These are phyloP conservation scores for Candolleomyces aberdarensis DNA, from an alignment of 768 basidiomycete species.

Conservation along the genomic window DNA sequence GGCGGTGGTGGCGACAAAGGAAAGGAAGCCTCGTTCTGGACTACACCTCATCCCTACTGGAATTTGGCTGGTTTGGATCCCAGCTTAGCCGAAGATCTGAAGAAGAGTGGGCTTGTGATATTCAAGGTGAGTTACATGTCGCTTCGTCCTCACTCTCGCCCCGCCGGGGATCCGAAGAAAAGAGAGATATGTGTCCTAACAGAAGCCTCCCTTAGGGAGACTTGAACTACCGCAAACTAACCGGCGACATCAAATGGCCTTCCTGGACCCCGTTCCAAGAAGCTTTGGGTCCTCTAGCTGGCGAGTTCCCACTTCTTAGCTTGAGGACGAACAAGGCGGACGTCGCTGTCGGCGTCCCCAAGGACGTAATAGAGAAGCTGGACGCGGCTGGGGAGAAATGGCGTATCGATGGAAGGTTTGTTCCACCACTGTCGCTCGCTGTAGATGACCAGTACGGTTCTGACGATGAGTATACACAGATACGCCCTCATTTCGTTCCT, in stretches of 20 bases:
- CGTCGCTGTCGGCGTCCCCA: constrained; percentile 79
- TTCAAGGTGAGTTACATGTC: constrained; percentile 72
- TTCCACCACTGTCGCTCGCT: constrained; percentile 3
- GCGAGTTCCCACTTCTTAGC: constrained; percentile 78
- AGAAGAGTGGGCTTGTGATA: constrained; percentile 64
- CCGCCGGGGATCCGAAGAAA: no score
- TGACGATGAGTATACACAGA: constrained; percentile 19
- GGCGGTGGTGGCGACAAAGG: constrained; percentile 32
- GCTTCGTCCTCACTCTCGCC: neutral
- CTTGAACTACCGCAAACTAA: constrained; percentile 72
- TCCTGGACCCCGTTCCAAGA: constrained; percentile 10
- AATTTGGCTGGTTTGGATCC: constrained; percentile 56
- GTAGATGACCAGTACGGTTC: neutral
- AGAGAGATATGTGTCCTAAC: neutral
- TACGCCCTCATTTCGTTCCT: constrained; percentile 43
- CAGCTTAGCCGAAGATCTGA: constrained; percentile 48
- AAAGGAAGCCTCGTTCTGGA: constrained; percentile 59
- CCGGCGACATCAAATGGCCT: constrained; percentile 88
- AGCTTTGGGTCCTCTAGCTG: constrained; percentile 65
- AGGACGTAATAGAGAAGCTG: constrained; percentile 64
- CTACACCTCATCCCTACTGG: constrained; percentile 73
- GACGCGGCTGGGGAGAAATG: constrained; percentile 67
- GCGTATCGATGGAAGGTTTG: constrained; percentile 79
- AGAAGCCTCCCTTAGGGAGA: neutral
- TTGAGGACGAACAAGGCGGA: constrained; percentile 95